These are phyloP conservation scores for Fusarium redolens DNA, from an alignment of 2,329 filamentous ascomycete species.

Conservation along the genomic window DNA sequence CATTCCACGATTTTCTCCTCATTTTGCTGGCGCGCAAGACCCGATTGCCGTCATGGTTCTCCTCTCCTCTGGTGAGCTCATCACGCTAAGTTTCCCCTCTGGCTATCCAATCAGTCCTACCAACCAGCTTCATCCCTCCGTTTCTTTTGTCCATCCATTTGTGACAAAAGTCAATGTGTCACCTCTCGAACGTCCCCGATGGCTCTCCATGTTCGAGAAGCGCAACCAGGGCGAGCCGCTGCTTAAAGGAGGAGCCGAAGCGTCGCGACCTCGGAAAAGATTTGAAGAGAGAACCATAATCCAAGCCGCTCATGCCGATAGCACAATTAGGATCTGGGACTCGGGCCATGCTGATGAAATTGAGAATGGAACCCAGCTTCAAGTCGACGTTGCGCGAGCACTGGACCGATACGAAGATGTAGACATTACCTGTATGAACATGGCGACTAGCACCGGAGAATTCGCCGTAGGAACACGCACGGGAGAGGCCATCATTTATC, in stretches of 20 bases:
- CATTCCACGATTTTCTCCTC: conserved; percentile 83
- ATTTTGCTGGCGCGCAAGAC: conserved; percentile 89
- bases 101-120: conserved; percentile 92
- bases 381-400: conserved; percentile 87
- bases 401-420: conserved; percentile 82
- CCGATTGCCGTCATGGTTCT: conserved; percentile 86
- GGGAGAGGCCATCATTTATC: conserved; percentile 88
- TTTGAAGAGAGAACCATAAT: conserved; percentile 88
- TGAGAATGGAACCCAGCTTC: conserved; percentile 83
- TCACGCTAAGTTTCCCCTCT: conserved; percentile 91
- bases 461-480: conserved; percentile 82
- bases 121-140: conserved; percentile 88
- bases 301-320: conserved; percentile 89
- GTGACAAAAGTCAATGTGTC: conserved; percentile 79
- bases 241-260: conserved; percentile 82
- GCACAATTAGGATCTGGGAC: conserved; percentile 93
- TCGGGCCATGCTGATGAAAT: conserved; percentile 91
- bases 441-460: conserved; percentile 85
- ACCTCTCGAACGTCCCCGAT: conserved; percentile 79
- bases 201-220: conserved; percentile 91
- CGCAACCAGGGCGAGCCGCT: conserved; percentile 82
- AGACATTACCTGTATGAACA: conserved; percentile 80
- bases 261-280: conserved; percentile 74
- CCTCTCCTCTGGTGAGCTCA: conserved; percentile 86
- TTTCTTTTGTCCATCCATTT: conserved; percentile 92